Evolutionary conservation across 1,284 basidiomycete species (phyloP).

Genomic region (Vanrija sp.): DNA sequence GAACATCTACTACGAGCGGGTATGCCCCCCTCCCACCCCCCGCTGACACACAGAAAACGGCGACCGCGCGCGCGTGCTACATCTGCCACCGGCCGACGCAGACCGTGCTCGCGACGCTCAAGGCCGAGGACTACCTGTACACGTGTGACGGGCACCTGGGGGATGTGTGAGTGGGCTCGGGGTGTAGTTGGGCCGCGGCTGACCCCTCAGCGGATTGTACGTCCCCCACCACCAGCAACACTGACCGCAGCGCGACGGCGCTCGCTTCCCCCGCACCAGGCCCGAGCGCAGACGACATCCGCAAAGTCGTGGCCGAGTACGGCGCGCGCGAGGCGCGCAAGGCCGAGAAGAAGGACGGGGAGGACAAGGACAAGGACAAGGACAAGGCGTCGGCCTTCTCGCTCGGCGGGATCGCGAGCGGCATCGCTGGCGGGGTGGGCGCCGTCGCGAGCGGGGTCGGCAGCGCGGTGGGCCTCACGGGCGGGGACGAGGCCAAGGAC

Average conservation of each 20-base stretch:
- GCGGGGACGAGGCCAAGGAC: conserved; percentile 12
- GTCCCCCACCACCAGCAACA: background rate
- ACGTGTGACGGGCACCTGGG: conserved; percentile 44
- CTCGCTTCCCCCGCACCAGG: conserved; percentile 30
- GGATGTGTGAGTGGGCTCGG: conserved; percentile 39
- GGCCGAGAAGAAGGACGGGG: conserved; percentile 12
- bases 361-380: conserved; percentile 18
- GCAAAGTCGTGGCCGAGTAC: conserved; percentile 46
- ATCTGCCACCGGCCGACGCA: conserved; percentile 42
- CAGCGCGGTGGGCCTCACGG: too few species aligned
- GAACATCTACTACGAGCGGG: conserved; percentile 48
- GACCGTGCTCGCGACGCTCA: conserved; percentile 45
- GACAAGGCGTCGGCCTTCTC: conserved; percentile 2
- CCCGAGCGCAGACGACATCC: conserved; percentile 44
- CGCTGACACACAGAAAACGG: conserved; percentile 35
- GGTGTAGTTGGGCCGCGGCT: background rate
- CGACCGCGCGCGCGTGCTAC: conserved; percentile 42
- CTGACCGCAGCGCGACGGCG: conserved; percentile 34
- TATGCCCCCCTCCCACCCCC: conserved; percentile 7
- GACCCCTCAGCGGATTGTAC: conserved; percentile 21
- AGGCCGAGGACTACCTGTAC: conserved; percentile 46
- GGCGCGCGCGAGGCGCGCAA: conserved; percentile 35
- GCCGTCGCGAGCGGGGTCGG: too few species aligned
- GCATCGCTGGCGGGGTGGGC: conserved; percentile 1
- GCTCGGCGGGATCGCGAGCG: conserved; percentile 2